These are phyloP conservation scores for Leishmania turanica DNA, from an alignment of 208 protist species.

Conservation along the genomic window DNA sequence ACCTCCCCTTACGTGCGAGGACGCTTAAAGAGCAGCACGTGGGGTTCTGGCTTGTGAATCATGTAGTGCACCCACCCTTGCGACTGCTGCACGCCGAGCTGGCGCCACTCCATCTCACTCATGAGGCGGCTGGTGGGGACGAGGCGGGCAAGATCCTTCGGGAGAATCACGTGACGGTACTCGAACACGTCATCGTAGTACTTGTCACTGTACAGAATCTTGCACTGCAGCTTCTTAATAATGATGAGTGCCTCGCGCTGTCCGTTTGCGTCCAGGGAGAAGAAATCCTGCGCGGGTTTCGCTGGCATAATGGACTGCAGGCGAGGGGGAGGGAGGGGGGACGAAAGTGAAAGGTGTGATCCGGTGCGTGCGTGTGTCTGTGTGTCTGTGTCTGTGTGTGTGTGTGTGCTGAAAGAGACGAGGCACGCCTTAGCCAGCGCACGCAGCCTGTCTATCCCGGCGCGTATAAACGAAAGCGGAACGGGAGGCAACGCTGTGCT, in stretches of 20 bases:
- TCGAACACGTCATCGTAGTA: slow-evolving; percentile 96
- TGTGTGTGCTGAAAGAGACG: background rate
- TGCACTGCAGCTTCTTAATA: slow-evolving; percentile 85
- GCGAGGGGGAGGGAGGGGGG: background rate
- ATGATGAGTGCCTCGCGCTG: slow-evolving; percentile 72
- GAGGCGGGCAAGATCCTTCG: slow-evolving; percentile 93
- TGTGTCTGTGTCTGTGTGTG: background rate
- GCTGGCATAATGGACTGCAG: slow-evolving; percentile 28
- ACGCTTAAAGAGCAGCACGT: slow-evolving; percentile 97
- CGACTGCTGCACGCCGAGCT: slow-evolving; percentile 97
- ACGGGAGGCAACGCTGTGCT: background rate
- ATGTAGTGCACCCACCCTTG: slow-evolving; percentile 98
- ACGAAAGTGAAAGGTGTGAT: background rate
- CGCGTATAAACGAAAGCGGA: background rate
- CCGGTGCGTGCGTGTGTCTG: background rate
- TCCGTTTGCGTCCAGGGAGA: slow-evolving; percentile 72
- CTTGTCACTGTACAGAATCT: slow-evolving; percentile 97
- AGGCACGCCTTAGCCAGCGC: background rate
- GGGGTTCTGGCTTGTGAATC: slow-evolving; percentile 97
- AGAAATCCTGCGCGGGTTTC: slow-evolving; percentile 70
- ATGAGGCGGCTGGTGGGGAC: slow-evolving; percentile 94
- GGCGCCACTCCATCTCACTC: slow-evolving; percentile 96
- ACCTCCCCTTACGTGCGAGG: slow-evolving; percentile 42
- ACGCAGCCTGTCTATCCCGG: background rate
- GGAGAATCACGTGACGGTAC: slow-evolving; percentile 98